Evolutionary conservation across 2,329 filamentous ascomycete genomes (phyloP).

Genomic region (Dactylella cylindrospora): DNA sequence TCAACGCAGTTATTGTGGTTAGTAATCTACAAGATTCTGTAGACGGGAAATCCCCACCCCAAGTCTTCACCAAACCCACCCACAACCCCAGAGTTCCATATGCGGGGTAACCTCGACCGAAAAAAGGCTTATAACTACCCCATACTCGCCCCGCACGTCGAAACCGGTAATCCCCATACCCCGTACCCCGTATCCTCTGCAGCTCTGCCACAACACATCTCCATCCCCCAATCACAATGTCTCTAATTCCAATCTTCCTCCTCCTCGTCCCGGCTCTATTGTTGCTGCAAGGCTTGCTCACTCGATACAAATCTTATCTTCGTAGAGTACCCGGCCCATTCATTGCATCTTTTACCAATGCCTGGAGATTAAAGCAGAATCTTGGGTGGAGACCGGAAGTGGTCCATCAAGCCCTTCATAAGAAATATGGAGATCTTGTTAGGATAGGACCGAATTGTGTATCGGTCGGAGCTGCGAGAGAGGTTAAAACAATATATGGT

Average conservation of each 20-base stretch:
- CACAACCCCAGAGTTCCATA: neutral
- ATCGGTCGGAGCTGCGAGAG: slow-evolving; percentile 14
- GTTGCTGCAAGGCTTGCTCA: slow-evolving; percentile 13
- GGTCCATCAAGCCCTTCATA: slow-evolving; percentile 69
- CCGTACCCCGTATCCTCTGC: neutral
- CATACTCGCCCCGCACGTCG: neutral
- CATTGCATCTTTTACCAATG: slow-evolving; percentile 68
- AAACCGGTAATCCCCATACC: neutral
- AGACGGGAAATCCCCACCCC: slow-evolving; percentile 33
- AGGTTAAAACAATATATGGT: slow-evolving; percentile 34
- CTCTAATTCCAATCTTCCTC: slow-evolving; percentile 5
- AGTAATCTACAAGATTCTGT: too few relatives aligned
- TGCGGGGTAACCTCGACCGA: slow-evolving; percentile 4
- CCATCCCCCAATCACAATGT: slow-evolving; percentile 5
- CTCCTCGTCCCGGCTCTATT: slow-evolving; percentile 3
- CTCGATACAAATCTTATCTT: slow-evolving; percentile 26
- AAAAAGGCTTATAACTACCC: slow-evolving; percentile 14
- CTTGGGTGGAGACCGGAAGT: slow-evolving; percentile 65
- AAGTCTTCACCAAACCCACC: neutral
- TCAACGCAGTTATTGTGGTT: too few relatives aligned
- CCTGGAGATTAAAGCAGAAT: slow-evolving; percentile 74
- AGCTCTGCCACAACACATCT: neutral
- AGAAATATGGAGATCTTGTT: slow-evolving; percentile 71
- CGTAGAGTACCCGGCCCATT: slow-evolving; percentile 65
- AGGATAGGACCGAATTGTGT: slow-evolving; percentile 52